A percentile compares a stretch with the other conserved stretches of the same genome.
Evolutionary conservation across 129 eudicot genomes (phyloP).

Genomic region (Chrysanthemum makinoi): DNA sequence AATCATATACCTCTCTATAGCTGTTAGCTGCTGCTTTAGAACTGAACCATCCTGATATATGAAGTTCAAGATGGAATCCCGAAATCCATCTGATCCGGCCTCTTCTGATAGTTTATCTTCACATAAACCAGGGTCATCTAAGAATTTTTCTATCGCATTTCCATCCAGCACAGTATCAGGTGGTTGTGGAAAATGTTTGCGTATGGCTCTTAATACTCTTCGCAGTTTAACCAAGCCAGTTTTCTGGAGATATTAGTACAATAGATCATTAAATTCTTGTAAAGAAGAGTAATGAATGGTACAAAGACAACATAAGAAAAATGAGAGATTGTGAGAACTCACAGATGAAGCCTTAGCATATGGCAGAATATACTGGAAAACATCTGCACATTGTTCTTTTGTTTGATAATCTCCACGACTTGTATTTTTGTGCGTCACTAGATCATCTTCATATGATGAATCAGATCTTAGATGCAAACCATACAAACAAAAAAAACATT

Average conservation of each 20-base stretch:
- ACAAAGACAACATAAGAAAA: conserved; percentile 4
- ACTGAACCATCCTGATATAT: conserved; percentile 52
- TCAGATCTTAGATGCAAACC: conserved; percentile 93
- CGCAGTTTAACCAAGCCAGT: conserved; percentile 87
- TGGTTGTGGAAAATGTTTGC: conserved; percentile 93
- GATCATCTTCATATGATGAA: conserved; percentile 81
- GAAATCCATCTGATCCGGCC: conserved; percentile 84
- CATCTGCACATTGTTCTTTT: conserved; percentile 98
- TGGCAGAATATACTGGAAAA: conserved; percentile 88
- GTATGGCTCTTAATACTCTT: conserved; percentile 93
- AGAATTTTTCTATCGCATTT: conserved; percentile 83
- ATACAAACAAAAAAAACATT: conserved; percentile 89
- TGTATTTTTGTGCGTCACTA: conserved; percentile 76
- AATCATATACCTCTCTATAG: conserved; percentile 51
- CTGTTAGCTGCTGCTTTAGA: conserved; percentile 41
- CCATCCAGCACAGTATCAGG: conserved; percentile 66
- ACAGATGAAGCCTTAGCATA: conserved; percentile 97
- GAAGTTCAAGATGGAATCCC: conserved; percentile 55
- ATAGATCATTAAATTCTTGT: not conserved
- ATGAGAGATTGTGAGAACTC: conserved; percentile 29
- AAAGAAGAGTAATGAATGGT: conserved; percentile 1
- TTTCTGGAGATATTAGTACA: conserved; percentile 45
- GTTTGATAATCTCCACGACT: conserved; percentile 96
- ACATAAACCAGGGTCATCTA: conserved; percentile 73
- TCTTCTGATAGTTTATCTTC: conserved; percentile 87